Evolutionary conservation across 176 grass and related monocot species (phyloP), one percentile per base, ranked within the genome.

Genomic region (Hyparrhenia diplandra): DNA sequence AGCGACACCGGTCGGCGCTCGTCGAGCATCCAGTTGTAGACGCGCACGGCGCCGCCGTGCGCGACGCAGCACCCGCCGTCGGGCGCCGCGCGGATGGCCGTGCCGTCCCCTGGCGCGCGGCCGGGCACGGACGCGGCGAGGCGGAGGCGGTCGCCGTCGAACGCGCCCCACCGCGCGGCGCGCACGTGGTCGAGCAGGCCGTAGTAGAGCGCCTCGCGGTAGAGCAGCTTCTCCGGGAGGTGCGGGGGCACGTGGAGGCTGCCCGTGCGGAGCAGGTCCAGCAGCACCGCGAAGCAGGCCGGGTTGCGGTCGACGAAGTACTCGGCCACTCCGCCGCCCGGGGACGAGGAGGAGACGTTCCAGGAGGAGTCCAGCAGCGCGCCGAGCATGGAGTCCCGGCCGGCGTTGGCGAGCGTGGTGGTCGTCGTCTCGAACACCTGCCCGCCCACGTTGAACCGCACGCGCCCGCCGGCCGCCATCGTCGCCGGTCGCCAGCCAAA

Each of bases 1-100:
- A 95, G 90, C 46, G 81, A 93, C 43, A 98, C 86, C 2, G 92
- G 88, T 8, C 74, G 84, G 61, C 88, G 92, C 77, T 92, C 90
- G 69, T 98, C 90, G 34, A 98, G 90, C 92, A 95, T 93, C 95
- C 92, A 98, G 78, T 98, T 91, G 85, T 98, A 98, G 6, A 93
- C 88, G 87, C 86, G 95, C 58, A 95, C 92, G 31, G 90, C 86
- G 74, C 90, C 87, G 25, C 95, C 92, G 76, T 98, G 95, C 72
- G 95, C 95, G 36, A 98, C 95, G 87, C 92, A 95, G 78, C 92
- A 98, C 1, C 95, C 95, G 20, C 92, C 95, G 78, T 98, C 95
- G 39, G 92, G 95, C 9, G 89, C 67, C 0, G 90, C 95, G 21
- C 95, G 92, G 80, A 98, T 79, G 60, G 95, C 92, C 12, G 95